Evolutionary conservation across 2,329 filamentous ascomycete genomes (phyloP).

Genomic region (Daldinia sp.): DNA sequence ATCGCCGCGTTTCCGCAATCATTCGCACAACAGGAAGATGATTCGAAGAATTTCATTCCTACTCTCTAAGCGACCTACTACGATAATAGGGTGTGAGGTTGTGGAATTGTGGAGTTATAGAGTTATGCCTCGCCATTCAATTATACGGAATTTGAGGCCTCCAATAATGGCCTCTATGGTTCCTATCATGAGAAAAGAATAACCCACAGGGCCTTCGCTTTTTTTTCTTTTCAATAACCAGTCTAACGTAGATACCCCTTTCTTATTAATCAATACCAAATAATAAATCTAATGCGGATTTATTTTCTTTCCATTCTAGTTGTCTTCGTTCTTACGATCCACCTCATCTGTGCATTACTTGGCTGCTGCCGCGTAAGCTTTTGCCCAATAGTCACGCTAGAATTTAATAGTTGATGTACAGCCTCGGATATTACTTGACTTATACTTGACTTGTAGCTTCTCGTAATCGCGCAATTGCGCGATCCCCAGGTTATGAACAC

Average conservation of each 20-base stretch:
- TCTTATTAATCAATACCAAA: neutral
- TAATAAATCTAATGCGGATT: neutral
- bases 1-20: constrained; percentile 79
- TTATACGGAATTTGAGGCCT: no score
- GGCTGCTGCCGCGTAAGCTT: neutral
- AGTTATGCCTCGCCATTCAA: no score
- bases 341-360: neutral
- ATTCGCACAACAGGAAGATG: constrained; percentile 53
- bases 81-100: neutral
- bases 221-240: no score
- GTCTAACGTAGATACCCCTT: constrained; percentile 1
- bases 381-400: neutral
- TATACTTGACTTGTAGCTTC: neutral
- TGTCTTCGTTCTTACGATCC: neutral
- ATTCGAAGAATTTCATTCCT: constrained; percentile 37
- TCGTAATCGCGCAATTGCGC: neutral
- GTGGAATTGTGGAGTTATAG: neutral
- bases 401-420: neutral
- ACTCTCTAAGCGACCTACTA: constrained; percentile 20
- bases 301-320: neutral
- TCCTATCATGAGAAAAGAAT: neutral
- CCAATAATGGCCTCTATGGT: neutral
- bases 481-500: no score
- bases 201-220: neutral
- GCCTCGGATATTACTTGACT: neutral